Base-by-base conservation (phyloP, 441 rosid genomes). In the Biscutella auriculata region DNA sequence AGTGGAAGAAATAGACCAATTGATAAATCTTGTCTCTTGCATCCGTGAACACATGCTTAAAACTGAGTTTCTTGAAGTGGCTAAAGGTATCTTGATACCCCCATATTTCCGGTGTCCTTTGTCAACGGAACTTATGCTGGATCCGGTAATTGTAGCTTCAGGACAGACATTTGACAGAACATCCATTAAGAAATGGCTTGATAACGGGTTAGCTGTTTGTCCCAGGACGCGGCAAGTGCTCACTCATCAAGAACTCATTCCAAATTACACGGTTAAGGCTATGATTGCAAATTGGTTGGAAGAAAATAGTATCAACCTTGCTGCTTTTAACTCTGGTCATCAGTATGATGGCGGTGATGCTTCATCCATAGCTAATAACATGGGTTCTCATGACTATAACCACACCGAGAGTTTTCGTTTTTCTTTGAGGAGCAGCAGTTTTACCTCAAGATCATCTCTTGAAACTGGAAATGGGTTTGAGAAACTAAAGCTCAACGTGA, bases 191-290 rank as follows among this genome's bases (percentile, higher is more conserved):
- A 87, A 78, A 64, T 91, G 96, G 97, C 77, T 91, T 70, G 88
- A 81, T 65, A 72, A 75, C 6, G 93, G 96, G 54, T 67, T 91
- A 65, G 77, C 51, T 11, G 65, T 85, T 69, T 91, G 97, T 74
- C 97, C 97, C 6, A 83, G 74, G 82, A 87, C 97, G 47, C 76
- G 72, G 39, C 84, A 79, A 66, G 65, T 60, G 30, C 85, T 91
- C 30, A 32, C 69, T 11, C 95, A 91, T 70, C 72, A 76, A 63
- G 81, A 87, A 74, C 82, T 91, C 68, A 85, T 85, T 68, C 87
- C 97, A n/a, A 91, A 91, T 68, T 81, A 79, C 78, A 91, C 81
- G 15, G 96, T 91, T 70, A 91, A 91, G 69, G 96, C 85, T 68
- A 83, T 87, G 95, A 87, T 84, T 60, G 64, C 81, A 25, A 81